A percentile compares a stretch with the other conserved stretches of the same genome.
These are phyloP conservation scores for Abrus pulchellus DNA, from an alignment of 306 rosid species.

Conservation along the genomic window DNA sequence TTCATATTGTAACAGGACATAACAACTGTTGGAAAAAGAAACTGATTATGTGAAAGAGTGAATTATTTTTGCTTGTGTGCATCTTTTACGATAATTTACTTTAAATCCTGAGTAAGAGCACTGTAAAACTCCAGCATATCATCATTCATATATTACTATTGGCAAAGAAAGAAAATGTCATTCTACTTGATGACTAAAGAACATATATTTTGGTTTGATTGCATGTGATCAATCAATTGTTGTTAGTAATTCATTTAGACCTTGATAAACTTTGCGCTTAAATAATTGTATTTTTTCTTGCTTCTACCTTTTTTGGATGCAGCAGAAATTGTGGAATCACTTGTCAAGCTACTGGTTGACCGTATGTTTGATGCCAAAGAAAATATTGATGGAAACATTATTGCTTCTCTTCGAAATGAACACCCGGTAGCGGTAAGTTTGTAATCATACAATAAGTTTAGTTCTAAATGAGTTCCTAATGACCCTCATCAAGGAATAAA, in stretches of 20 bases:
- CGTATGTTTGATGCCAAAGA: conserved; percentile 73
- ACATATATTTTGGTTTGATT: conserved; percentile 26
- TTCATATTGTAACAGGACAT: background rate
- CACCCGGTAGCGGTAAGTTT: conserved; percentile 54
- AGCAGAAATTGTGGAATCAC: conserved; percentile 57
- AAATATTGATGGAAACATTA: conserved; percentile 72
- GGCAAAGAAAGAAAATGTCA: background rate
- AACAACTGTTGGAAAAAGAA: background rate
- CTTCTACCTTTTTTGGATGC: conserved; percentile 42
- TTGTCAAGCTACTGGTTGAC: conserved; percentile 71
- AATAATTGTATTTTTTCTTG: conserved; percentile 39
- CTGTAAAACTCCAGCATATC: background rate
- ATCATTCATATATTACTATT: background rate
- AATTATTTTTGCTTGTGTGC: background rate
- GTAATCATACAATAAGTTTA: background rate
- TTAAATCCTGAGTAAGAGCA: background rate
- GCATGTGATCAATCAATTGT: conserved; percentile 3
- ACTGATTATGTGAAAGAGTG: background rate
- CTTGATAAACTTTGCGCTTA: conserved; percentile 19
- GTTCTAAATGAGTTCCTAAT: background rate
- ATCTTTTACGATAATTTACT: conserved; percentile 8
- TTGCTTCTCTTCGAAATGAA: conserved; percentile 61
- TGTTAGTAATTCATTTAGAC: background rate
- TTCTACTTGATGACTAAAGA: background rate
- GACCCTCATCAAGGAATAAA: background rate